Conservation (phyloP, 2,329 filamentous ascomycete species). For the Penicillium sp. region DNA sequence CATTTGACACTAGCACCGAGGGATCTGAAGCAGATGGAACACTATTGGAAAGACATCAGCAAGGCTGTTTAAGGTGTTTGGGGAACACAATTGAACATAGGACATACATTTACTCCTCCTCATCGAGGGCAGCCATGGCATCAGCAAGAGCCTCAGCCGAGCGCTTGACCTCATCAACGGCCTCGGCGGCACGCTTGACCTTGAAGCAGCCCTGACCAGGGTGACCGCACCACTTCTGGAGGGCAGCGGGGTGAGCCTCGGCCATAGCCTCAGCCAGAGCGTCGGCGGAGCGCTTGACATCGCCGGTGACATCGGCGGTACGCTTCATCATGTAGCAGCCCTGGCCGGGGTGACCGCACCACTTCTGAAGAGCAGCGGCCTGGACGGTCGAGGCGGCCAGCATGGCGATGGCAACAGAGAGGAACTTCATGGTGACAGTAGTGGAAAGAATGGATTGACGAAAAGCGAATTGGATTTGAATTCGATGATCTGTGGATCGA, state of each 20-base stretch:
- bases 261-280: conserved; percentile 33
- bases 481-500: conserved; percentile 3
- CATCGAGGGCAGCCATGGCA: conserved; percentile 33
- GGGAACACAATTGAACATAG: too few species aligned
- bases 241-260: conserved; percentile 22
- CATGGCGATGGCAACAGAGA: conserved; percentile 42
- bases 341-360: conserved; percentile 32
- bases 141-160: conserved; percentile 33
- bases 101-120: conserved; percentile 26
- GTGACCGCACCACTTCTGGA: conserved; percentile 34
- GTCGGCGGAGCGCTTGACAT: conserved; percentile 34
- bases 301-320: conserved; percentile 24
- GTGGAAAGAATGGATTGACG: conserved; percentile 13
- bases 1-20: too few species aligned
- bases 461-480: conserved; percentile 10
- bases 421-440: conserved; percentile 49
- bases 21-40: too few species aligned
- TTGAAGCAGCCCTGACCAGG: conserved; percentile 52
- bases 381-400: conserved; percentile 40
- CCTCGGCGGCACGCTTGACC: conserved; percentile 62
- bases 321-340: conserved; percentile 31
- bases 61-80: too few species aligned
- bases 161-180: conserved; percentile 54
- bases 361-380: conserved; percentile 30
- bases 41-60: too few species aligned